Evolutionary conservation across 2,329 filamentous ascomycete genomes (phyloP).

Genomic region (Coniochaeta prunicola): DNA sequence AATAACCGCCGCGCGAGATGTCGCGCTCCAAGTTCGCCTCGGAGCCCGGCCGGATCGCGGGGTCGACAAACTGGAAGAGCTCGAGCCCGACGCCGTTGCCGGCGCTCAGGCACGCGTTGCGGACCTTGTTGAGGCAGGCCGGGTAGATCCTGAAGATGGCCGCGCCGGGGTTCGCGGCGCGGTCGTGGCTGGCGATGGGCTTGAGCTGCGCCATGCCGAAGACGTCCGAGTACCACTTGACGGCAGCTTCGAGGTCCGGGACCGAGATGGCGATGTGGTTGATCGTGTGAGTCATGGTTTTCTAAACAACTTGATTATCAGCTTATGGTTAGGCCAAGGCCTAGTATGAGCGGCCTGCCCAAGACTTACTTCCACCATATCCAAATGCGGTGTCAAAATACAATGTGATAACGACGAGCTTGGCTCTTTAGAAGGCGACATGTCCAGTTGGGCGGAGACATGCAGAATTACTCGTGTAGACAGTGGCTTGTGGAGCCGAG

Average conservation of each 20-base stretch:
- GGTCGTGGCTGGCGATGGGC: neutral
- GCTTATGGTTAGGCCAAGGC: too few species aligned
- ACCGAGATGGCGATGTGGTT: constrained; percentile 3
- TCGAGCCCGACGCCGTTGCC: constrained; percentile 25
- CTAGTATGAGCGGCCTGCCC: too few species aligned
- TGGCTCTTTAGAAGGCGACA: too few species aligned
- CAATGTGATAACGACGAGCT: too few species aligned
- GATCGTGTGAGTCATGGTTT: neutral
- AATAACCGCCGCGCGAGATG: constrained; percentile 22
- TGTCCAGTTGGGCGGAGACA: too few species aligned
- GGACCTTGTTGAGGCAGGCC: constrained; percentile 18
- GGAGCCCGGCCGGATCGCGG: constrained; percentile 8
- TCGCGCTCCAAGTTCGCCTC: constrained; percentile 8
- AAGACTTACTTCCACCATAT: too few species aligned
- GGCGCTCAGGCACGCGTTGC: constrained; percentile 19
- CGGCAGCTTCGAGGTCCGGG: neutral
- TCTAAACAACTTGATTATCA: neutral
- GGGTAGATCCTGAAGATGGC: constrained; percentile 24
- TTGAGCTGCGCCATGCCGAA: neutral
- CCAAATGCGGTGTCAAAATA: too few species aligned
- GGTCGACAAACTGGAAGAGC: constrained; percentile 23
- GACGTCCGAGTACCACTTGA: neutral
- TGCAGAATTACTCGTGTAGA: too few species aligned
- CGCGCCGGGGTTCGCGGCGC: constrained; percentile 11
- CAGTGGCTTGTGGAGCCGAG: too few species aligned